These are phyloP conservation scores for Apiospora rasikravindrae DNA, from an alignment of 2,329 filamentous ascomycete species.

Conservation along the genomic window DNA sequence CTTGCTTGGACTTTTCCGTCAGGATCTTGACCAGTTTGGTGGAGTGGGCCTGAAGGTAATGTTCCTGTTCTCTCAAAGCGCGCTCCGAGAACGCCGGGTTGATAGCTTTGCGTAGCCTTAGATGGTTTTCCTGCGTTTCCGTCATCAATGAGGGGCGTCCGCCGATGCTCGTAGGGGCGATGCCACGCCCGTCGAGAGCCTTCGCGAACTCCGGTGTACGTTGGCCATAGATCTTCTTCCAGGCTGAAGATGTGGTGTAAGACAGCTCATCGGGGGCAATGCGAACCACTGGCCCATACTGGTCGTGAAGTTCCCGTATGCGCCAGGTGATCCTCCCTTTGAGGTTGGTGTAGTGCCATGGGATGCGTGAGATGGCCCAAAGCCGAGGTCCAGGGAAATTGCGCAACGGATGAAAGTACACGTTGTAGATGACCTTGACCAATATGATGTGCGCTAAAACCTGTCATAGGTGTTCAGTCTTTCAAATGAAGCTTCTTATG, in stretches of 20 bases:
- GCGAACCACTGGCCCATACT: constrained; percentile 47
- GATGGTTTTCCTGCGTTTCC: constrained; percentile 36
- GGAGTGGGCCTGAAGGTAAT: constrained; percentile 27
- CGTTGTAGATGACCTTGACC: constrained; percentile 25
- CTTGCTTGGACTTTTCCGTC: background rate
- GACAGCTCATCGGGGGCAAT: constrained; percentile 43
- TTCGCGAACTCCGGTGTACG: constrained; percentile 6
- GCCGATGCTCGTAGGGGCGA: constrained; percentile 36
- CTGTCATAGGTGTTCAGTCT: background rate
- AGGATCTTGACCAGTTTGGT: constrained; percentile 23
- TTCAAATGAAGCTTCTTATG: background rate
- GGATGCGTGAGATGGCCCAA: constrained; percentile 23
- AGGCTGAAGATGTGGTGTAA: constrained; percentile 41
- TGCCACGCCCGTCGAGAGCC: constrained; percentile 25
- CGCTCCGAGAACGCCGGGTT: constrained; percentile 42
- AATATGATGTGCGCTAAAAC: background rate
- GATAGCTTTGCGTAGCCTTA: constrained; percentile 36
- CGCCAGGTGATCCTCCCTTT: constrained; percentile 26
- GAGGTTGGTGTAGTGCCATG: constrained; percentile 19
- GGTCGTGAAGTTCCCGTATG: constrained; percentile 35
- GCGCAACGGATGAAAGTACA: constrained; percentile 32
- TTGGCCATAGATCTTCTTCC: constrained; percentile 39
- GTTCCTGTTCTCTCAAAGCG: constrained; percentile 40
- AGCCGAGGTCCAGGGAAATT: constrained; percentile 31
- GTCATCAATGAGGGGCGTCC: constrained; percentile 35